Conservation (phyloP, 768 basidiomycete species). For the Hirschioporus abietinus region DNA sequence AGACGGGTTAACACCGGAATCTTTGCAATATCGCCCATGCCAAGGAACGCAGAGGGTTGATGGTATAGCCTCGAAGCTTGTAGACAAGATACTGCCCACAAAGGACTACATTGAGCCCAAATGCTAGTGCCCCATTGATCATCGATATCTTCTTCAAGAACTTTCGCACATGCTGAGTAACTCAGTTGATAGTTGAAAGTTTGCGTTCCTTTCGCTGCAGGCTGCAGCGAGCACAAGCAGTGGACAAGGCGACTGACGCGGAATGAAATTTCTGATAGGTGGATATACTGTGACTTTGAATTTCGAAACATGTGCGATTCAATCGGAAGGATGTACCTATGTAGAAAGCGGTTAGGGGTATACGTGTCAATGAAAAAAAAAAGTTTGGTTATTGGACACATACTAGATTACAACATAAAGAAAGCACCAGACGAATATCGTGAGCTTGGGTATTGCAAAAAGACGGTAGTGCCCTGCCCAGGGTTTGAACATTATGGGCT, state of each 20-base stretch:
- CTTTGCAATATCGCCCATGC: background rate
- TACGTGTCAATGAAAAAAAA: background rate
- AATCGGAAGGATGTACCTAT: background rate
- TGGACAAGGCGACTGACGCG: background rate
- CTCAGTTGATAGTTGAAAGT: background rate
- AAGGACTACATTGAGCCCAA: background rate
- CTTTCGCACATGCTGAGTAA: background rate
- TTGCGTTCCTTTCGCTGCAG: background rate
- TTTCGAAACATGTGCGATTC: background rate
- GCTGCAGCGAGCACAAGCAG: background rate
- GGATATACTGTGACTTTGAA: background rate
- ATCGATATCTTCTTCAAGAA: background rate
- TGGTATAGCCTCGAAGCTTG: background rate
- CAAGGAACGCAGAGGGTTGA: background rate
- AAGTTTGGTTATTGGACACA: background rate
- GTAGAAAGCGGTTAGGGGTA: background rate
- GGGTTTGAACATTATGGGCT: background rate
- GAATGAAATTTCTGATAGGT: background rate
- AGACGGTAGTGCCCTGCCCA: background rate
- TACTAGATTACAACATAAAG: background rate
- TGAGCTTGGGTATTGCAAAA: too few species aligned
- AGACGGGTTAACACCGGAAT: background rate
- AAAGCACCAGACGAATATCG: background rate
- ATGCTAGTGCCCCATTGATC: background rate
- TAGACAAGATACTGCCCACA: background rate